These are phyloP conservation scores for Graphium sp. DNA, from an alignment of 2,329 filamentous ascomycete genomes.

Conservation along the genomic window DNA sequence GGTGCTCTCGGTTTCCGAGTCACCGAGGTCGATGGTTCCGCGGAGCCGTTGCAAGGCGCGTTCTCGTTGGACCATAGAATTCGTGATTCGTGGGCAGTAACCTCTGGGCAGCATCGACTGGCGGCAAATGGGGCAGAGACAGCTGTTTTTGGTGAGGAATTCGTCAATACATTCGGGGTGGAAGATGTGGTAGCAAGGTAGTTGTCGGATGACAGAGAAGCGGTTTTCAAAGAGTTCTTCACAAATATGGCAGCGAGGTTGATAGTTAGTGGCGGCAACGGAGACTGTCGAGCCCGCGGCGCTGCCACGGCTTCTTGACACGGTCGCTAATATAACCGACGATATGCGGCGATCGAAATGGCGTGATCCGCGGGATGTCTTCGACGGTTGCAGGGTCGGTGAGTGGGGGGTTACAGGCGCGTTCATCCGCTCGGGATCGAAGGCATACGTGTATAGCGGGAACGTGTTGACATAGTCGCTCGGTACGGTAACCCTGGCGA, in stretches of 20 bases:
- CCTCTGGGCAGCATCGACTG: constrained; percentile 57
- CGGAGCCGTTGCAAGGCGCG: constrained; percentile 47
- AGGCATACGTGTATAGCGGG: constrained; percentile 62
- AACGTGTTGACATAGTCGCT: constrained; percentile 53
- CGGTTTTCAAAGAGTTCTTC: constrained; percentile 61
- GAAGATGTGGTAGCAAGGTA: constrained; percentile 85
- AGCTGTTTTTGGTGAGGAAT: constrained; percentile 63
- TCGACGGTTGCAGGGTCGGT: constrained; percentile 11
- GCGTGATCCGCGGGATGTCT: constrained; percentile 12
- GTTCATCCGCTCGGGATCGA: constrained; percentile 25
- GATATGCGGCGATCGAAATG: constrained; percentile 12
- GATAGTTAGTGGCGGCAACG: constrained; percentile 38
- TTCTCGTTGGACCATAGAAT: constrained; percentile 74
- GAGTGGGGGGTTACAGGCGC: constrained; percentile 18
- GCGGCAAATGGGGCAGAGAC: constrained; percentile 84
- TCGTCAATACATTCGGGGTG: constrained; percentile 84
- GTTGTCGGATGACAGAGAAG: constrained; percentile 59
- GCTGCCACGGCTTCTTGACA: constrained; percentile 3
- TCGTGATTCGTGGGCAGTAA: constrained; percentile 56
- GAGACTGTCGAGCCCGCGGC: constrained; percentile 4
- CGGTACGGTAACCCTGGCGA: constrained; percentile 69
- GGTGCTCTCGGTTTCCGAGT: too few relatives aligned
- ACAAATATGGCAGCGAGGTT: constrained; percentile 82
- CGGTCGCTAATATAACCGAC: too few relatives aligned
- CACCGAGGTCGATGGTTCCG: constrained; percentile 29